Base-by-base conservation (phyloP, 2,329 filamentous ascomycete species). In the Penicillium sp. region DNA sequence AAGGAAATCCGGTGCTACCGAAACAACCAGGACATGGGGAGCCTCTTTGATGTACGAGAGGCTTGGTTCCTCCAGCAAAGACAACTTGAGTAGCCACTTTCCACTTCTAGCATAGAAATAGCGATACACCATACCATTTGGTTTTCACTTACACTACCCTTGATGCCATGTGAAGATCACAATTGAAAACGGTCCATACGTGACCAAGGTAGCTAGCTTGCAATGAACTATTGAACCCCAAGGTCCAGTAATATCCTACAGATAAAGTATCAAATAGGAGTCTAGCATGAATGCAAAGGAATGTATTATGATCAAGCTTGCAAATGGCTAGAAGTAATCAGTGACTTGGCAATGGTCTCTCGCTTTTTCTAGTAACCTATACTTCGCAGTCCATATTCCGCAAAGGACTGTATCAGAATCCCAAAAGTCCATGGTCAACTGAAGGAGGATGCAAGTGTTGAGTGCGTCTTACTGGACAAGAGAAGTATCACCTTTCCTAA, bases 1-100 rank as follows among this genome's bases (percentile, higher is more conserved):
- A 79, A 78, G 55, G 69, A 74, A 36, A 67, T 79, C 23, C 76
- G 77, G 9, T 77, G 74, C 51, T 74, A 72, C 44, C 69, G 77
- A 45, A 70, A 78, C 36, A 78, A 79, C 39, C 77, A 79, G 64
- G 77, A 79, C 43, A 77, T 79, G 66, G 77, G 77, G 4, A 77
- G 70, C 53, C 68, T 79, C 23, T 79, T 74, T 68, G 77, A 79
- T 41, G 67, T 79, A 44, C 68, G 77, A 43, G 73, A 78, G 54
- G 68, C 67, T 49, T 77, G 75, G 75, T 78, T 67, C 59, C 17
- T 70, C 19, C 71, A 65, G 53, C 57, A 63, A 13, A 31, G 50
- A 35, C 19, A 4, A 35, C 29, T 27, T 12, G 64, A 64, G 48
- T 66, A 60, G 38, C n/a, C 52, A 4, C 29, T 44, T 21, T 36